Evolutionary conservation across 2,329 filamentous ascomycete genomes (phyloP).

Genomic region (Paraphaeosphaeria sporulosa): DNA sequence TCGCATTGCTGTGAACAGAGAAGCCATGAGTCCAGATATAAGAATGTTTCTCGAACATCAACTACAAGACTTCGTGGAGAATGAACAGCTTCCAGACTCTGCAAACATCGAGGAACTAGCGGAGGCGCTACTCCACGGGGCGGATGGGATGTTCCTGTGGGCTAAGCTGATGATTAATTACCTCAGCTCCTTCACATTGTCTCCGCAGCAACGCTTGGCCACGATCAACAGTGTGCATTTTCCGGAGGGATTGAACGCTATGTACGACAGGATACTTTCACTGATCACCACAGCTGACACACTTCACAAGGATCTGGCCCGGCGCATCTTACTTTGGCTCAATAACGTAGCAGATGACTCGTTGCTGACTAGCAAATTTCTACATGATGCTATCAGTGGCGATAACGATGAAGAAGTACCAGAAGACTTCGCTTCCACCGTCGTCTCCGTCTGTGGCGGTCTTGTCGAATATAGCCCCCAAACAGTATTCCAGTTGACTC

Average conservation of each 20-base stretch:
- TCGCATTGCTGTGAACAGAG: neutral
- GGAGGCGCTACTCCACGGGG: neutral
- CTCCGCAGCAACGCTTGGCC: neutral
- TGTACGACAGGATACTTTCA: constrained; percentile 12
- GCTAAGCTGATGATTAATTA: constrained; percentile 10
- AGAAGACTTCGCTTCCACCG: neutral
- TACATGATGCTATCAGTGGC: neutral
- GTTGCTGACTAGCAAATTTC: neutral
- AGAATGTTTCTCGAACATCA: neutral
- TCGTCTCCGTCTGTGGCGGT: neutral
- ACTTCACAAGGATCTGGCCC: neutral
- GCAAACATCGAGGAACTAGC: neutral
- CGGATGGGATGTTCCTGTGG: constrained; percentile 15
- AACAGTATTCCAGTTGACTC: neutral
- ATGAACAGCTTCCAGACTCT: neutral
- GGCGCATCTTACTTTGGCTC: neutral
- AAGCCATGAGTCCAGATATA: neutral
- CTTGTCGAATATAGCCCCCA: neutral
- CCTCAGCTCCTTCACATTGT: constrained; percentile 1
- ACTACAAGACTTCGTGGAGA: neutral
- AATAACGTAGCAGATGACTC: neutral
- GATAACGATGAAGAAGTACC: neutral
- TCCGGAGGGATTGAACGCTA: constrained; percentile 11
- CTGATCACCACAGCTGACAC: neutral
- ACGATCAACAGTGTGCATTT: constrained; percentile 3